These are phyloP conservation scores for Tilletia setariae DNA, from an alignment of 1,284 basidiomycete species.

Conservation along the genomic window DNA sequence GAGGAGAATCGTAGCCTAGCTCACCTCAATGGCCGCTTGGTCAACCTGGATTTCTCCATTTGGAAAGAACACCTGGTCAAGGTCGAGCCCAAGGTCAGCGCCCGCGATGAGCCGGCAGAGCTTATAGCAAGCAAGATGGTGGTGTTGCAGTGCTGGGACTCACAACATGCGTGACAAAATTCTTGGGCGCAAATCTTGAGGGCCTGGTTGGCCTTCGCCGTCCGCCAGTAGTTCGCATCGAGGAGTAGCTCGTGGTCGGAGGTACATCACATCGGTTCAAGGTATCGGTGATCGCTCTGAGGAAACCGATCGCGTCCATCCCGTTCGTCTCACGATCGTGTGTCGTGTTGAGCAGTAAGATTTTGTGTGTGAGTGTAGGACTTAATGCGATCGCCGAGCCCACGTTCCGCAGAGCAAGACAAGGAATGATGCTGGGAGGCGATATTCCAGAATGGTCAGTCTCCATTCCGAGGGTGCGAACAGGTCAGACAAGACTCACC, in stretches of 20 bases:
- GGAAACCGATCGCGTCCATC: slow-evolving; percentile 79
- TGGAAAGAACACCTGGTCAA: slow-evolving; percentile 64
- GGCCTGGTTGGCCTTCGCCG: neutral
- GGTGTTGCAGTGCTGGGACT: neutral
- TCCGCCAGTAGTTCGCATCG: neutral
- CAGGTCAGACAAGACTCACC: slow-evolving; percentile 2
- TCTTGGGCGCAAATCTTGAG: slow-evolving; percentile 31
- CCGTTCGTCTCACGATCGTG: slow-evolving; percentile 88
- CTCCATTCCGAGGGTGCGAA: neutral
- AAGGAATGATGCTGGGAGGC: slow-evolving; percentile 69
- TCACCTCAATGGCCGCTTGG: neutral
- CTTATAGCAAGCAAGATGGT: neutral
- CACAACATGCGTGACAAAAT: slow-evolving; percentile 69
- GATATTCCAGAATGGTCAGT: slow-evolving; percentile 37
- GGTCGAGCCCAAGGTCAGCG: neutral
- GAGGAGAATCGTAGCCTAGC: neutral
- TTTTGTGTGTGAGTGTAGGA: slow-evolving; percentile 69
- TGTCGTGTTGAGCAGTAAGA: slow-evolving; percentile 77
- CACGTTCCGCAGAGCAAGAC: slow-evolving; percentile 78
- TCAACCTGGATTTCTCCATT: slow-evolving; percentile 49
- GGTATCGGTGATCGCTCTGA: slow-evolving; percentile 57
- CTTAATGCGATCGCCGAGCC: slow-evolving; percentile 76
- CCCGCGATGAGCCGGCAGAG: neutral
- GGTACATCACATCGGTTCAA: slow-evolving; percentile 17
- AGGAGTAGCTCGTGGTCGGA: slow-evolving; percentile 64